Conservation (phyloP, 345 rosid species). For the Populus tremula region DNA sequence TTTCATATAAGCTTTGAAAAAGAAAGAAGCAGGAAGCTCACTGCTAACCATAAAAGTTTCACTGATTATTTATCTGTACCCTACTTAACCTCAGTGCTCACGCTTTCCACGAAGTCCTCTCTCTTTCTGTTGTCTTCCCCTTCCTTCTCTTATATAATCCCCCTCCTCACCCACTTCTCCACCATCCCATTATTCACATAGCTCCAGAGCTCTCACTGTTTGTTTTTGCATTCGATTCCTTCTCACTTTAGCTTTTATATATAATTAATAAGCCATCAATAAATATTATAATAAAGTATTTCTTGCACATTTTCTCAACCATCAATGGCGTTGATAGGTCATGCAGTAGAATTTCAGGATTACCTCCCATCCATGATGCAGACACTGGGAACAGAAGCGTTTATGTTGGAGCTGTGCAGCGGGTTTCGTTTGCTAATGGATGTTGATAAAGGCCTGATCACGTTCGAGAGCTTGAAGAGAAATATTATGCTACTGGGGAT, state of each 20-base stretch:
- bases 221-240: not conserved
- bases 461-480: constrained; percentile 67
- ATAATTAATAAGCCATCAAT: not conserved
- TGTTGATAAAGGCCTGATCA: constrained; percentile 55
- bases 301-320: not conserved
- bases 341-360: constrained; percentile 47
- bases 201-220: not conserved
- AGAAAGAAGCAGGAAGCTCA: constrained; percentile 29
- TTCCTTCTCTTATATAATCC: constrained; percentile 21
- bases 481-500: constrained; percentile 51
- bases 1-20: constrained; percentile 13
- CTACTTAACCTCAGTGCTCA: constrained; percentile 12
- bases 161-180: not conserved
- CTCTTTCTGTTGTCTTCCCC: not conserved
- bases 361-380: constrained; percentile 57
- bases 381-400: constrained; percentile 52
- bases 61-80: constrained; percentile 7
- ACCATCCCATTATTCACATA: not conserved
- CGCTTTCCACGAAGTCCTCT: constrained; percentile 31
- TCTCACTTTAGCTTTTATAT: not conserved
- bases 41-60: constrained; percentile 5
- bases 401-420: constrained; percentile 50
- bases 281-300: not conserved
- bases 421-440: constrained; percentile 64
- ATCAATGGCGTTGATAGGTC: constrained; percentile 23